Conservation (phyloP, 192 early-diverging fungal genomes). For the Bifiguratus adelaidae region DNA sequence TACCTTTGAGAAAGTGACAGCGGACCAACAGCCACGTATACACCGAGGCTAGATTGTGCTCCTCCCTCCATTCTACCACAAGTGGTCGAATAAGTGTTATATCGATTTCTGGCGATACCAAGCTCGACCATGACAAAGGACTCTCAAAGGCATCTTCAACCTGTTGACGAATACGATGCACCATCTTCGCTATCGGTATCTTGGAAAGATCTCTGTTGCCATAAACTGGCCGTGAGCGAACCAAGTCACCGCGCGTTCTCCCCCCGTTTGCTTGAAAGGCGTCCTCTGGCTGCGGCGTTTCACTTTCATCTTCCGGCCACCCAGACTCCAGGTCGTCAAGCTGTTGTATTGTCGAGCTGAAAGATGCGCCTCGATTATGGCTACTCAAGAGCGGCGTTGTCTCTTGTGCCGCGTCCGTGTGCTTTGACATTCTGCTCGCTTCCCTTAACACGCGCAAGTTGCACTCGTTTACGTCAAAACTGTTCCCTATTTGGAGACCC, state of each 20-base stretch:
- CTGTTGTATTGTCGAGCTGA: too few relatives aligned
- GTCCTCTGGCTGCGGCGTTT: too few relatives aligned
- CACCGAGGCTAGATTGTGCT: slow-evolving; percentile 20
- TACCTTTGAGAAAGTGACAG: slow-evolving; percentile 26
- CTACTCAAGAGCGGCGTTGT: too few relatives aligned
- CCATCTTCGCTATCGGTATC: background rate
- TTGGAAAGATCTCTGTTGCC: background rate
- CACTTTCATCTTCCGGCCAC: too few relatives aligned
- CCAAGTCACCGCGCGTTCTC: background rate
- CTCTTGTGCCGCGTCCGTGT: too few relatives aligned
- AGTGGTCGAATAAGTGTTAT: slow-evolving; percentile 18
- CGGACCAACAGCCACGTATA: slow-evolving; percentile 19
- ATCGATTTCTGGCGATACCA: slow-evolving; percentile 26
- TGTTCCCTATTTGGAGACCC: too few relatives aligned
- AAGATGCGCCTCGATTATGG: too few relatives aligned
- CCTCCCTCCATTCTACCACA: slow-evolving; percentile 17
- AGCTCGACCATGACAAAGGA: slow-evolving; percentile 11
- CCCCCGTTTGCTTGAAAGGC: too few relatives aligned
- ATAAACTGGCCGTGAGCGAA: background rate
- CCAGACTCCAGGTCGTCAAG: too few relatives aligned
- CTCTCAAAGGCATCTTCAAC: slow-evolving; percentile 16
- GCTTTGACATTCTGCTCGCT: too few relatives aligned
- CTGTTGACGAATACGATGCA: background rate
- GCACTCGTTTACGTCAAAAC: too few relatives aligned
- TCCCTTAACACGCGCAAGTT: too few relatives aligned